Evolutionary conservation across 768 basidiomycete species (phyloP).

Genomic region (Lentinula guzmanii): DNA sequence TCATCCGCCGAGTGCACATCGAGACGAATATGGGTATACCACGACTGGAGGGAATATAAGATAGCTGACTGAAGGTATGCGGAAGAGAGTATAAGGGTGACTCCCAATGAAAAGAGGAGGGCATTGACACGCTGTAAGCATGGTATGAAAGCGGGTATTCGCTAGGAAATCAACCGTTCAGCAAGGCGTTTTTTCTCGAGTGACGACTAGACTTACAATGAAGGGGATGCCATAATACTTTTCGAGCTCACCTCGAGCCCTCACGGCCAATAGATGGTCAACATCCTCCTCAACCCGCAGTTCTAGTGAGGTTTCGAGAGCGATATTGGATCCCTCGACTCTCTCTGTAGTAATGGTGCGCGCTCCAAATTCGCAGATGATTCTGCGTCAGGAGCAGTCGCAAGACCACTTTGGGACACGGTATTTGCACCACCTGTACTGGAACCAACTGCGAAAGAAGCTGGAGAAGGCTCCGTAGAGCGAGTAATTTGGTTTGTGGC

Average conservation of each 20-base stretch:
- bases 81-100: slow-evolving; percentile 55
- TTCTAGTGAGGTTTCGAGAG: slow-evolving; percentile 14
- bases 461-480: not conserved
- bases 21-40: not conserved
- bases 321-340: not conserved
- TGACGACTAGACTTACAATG: slow-evolving; percentile 48
- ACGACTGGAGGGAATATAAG: not conserved
- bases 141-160: slow-evolving; percentile 73
- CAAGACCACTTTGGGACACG: not conserved
- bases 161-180: slow-evolving; percentile 28
- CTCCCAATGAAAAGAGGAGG: slow-evolving; percentile 63
- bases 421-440: not conserved
- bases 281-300: slow-evolving; percentile 58
- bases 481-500: not conserved
- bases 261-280: slow-evolving; percentile 56
- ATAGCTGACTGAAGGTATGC: slow-evolving; percentile 48
- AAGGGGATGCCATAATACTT: slow-evolving; percentile 75
- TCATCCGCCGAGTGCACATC: not conserved
- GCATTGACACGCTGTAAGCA: slow-evolving; percentile 74
- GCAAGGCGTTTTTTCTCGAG: not conserved
- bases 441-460: not conserved
- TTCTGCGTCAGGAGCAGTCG: not conserved
- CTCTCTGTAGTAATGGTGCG: not conserved
- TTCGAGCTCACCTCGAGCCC: slow-evolving; percentile 70
- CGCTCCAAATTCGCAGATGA: not conserved